A percentile compares a stretch with the other conserved stretches of the same genome.
Conservation (phyloP, 2,329 filamentous ascomycete genomes). For the Cryphonectria nitschkei region DNA sequence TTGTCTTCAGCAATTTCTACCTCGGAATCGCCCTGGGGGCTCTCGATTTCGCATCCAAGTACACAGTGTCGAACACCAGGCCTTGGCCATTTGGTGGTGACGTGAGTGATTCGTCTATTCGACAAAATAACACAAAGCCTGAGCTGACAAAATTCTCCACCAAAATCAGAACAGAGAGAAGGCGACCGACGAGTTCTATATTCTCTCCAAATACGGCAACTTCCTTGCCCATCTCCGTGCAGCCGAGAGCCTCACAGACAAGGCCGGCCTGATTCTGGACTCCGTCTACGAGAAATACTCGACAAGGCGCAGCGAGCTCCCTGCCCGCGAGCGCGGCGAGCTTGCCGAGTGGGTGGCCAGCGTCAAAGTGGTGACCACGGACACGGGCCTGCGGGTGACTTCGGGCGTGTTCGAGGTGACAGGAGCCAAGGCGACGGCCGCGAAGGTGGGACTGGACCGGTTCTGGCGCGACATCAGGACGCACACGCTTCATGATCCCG, state of each 20-base stretch:
- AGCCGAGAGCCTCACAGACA: slow-evolving; percentile 61
- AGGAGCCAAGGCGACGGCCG: slow-evolving; percentile 59
- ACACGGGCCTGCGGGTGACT: slow-evolving; percentile 61
- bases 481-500: slow-evolving; percentile 68
- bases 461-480: slow-evolving; percentile 71
- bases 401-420: slow-evolving; percentile 67
- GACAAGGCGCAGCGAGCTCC: slow-evolving; percentile 48
- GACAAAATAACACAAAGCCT: accelerated
- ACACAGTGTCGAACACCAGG: slow-evolving; percentile 60
- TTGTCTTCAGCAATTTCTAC: slow-evolving; percentile 70
- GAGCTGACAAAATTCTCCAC: background rate
- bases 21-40: slow-evolving; percentile 65
- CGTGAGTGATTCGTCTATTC: slow-evolving; percentile 38
- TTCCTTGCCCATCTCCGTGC: slow-evolving; percentile 65
- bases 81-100: slow-evolving; percentile 68
- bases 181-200: slow-evolving; percentile 66
- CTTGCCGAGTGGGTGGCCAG: slow-evolving; percentile 66
- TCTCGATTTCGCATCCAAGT: slow-evolving; percentile 57
- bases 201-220: slow-evolving; percentile 66
- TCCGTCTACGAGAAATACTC: slow-evolving; percentile 50
- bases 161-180: slow-evolving; percentile 52
- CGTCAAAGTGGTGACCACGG: slow-evolving; percentile 65
- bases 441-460: slow-evolving; percentile 63
- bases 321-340: slow-evolving; percentile 58
- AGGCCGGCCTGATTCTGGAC: slow-evolving; percentile 54